Evolutionary conservation across 192 early-diverging fungal species (phyloP), one percentile per base, ranked within the genome.

Genomic region (Chytriomyces sp.): DNA sequence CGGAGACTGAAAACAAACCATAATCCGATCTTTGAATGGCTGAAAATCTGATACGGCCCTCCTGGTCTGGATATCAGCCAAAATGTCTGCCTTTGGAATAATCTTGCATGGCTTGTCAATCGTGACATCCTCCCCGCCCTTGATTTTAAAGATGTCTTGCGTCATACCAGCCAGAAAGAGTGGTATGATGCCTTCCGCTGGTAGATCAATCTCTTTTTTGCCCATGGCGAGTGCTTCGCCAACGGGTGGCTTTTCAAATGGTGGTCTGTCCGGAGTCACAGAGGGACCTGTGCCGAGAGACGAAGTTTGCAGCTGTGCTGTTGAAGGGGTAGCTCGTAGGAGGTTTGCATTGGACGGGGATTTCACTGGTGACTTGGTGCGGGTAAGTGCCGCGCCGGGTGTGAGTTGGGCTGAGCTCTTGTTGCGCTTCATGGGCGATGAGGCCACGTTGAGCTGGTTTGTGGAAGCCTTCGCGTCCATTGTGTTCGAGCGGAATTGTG

Each of bases 41-140:
- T 78, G 78, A 73, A 89, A 89, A 69, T 89, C 88, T 7, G 79
- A 78, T 34, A 89, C 83, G 14, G 86, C 82, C 0, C 73, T 52
- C 25, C 88, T 41, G 0, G 87, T 75, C 28, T 77, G 71, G 34
- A 89, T 55, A 70, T 89, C 88, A 19, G 74, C 67, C 39, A 88
- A 31, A n/a, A 89, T 28, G 63, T 89, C 88, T 6, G 82, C 78
- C 59, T 86, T 89, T 26, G 82, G 84, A 40, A 89, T 82, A 63
- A 88, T 75, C 52, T 81, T 84, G 62, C 80, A 77, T 17, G 81
- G 79, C 52, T 73, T 76, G 37, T 81, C 79, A 14, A 72, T 68
- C 1, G 79, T 82, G 19, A 88, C 75, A 56, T 87, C 82, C 60
- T 85, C 82, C n/a, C 78, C 81, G 3, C 41, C 39, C 56, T 80